Evolutionary conservation across 2,329 filamentous ascomycete species (phyloP), one percentile per base, ranked within the genome.

Genomic region (Cercospora sesami): DNA sequence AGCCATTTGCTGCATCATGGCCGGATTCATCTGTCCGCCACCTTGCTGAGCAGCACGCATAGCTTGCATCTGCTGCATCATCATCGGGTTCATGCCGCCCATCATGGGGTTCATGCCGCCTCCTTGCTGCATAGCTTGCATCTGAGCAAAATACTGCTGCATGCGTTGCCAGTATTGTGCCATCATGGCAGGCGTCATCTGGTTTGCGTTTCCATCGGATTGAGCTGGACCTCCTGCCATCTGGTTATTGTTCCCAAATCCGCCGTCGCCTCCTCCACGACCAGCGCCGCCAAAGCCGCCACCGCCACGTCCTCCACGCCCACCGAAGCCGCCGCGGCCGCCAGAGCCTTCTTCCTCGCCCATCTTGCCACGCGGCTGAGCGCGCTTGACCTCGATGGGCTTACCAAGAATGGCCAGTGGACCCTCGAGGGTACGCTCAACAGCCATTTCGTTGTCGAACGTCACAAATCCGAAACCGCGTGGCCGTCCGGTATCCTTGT

Each of bases 101-200:
- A 71, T 72, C 74, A 77, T 76, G 26, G 79, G 80, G 31, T 81
- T 83, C 89, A 94, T 94, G 23, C 81, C 82, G 74, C 79, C 70
- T 74, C 36, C 69, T 51, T 81, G 80, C 65, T 75, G 79, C 62
- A 64, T 64, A 73, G 63, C 80, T 79, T 74, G 82, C 80, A 71
- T 76, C 75, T 97, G 90, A 66, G 90, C 86, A 80, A 97, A 96
- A 81, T 96, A 97, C 79, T 97, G 92, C 80, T 99, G 95, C 94
- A 99, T 98, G 59, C 94, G 89, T 79, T 97, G 93, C 89, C 95
- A 96, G 82, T 98, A 97, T 79, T 97, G 94, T 2, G 95, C 95
- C 93, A 98, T 97, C 84, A 96, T 90, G 76, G 97, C 93, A 0
- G 94, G 94, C 21, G 92, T 96, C 91, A 98, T 96, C 70, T 91